Evolutionary conservation across 768 basidiomycete genomes (phyloP).

Genomic region (Gyrodon lividus): DNA sequence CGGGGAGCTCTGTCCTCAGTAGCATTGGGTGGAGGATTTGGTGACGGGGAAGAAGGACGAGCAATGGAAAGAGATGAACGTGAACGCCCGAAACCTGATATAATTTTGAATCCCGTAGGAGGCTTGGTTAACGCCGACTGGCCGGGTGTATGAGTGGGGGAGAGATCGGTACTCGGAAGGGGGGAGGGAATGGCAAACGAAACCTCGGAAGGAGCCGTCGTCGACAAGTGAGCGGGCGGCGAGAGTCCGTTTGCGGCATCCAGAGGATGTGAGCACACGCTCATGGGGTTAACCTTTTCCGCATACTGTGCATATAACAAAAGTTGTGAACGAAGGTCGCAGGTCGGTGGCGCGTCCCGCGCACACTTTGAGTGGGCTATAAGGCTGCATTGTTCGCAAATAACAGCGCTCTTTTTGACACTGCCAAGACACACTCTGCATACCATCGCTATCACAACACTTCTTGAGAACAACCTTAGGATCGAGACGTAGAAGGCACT

Average conservation of each 20-base stretch:
- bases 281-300: slow-evolving; percentile 57
- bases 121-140: slow-evolving; percentile 36
- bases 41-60: slow-evolving; percentile 30
- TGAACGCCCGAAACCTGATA: slow-evolving; percentile 63
- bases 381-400: slow-evolving; percentile 88
- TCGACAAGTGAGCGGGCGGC: slow-evolving; percentile 17
- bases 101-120: slow-evolving; percentile 63
- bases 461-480: slow-evolving; percentile 5
- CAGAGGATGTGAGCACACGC: slow-evolving; percentile 51
- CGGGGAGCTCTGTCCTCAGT: slow-evolving; percentile 24
- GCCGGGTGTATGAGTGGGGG: slow-evolving; percentile 26
- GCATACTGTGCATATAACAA: slow-evolving; percentile 77
- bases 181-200: slow-evolving; percentile 48
- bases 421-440: slow-evolving; percentile 80
- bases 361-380: slow-evolving; percentile 84
- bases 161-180: slow-evolving; percentile 48
- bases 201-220: slow-evolving; percentile 56
- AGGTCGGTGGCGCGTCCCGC: slow-evolving; percentile 70
- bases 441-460: slow-evolving; percentile 59
- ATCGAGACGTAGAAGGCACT: slow-evolving; percentile 31
- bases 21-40: slow-evolving; percentile 21
- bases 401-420: slow-evolving; percentile 83
- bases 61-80: slow-evolving; percentile 53
- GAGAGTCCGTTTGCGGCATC: slow-evolving; percentile 36
- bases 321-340: slow-evolving; percentile 81